Conservation (phyloP, 2,329 filamentous ascomycete genomes). For the Trichoderma semiorbis region DNA sequence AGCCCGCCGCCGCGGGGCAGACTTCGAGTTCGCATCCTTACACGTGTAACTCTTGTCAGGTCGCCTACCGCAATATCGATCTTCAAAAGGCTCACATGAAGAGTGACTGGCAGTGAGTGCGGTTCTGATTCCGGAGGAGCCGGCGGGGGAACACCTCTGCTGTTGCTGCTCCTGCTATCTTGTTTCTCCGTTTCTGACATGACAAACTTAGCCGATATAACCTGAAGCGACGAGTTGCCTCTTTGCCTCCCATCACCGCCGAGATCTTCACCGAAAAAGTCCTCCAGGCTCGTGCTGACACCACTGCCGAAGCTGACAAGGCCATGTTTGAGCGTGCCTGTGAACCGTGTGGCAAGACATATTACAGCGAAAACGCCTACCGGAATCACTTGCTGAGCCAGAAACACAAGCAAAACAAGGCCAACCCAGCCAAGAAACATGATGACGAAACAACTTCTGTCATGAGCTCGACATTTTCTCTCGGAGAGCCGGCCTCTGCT, state of each 20-base stretch:
- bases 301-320: slow-evolving; percentile 79
- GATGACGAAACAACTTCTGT: slow-evolving; percentile 76
- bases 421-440: slow-evolving; percentile 42
- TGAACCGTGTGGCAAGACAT: slow-evolving; percentile 80
- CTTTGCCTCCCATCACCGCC: slow-evolving; percentile 83
- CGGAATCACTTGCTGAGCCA: slow-evolving; percentile 87
- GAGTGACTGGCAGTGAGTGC: slow-evolving; percentile 92
- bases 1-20: slow-evolving; percentile 31
- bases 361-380: slow-evolving; percentile 95
- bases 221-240: slow-evolving; percentile 88
- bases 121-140: not conserved
- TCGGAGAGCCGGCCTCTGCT: slow-evolving; percentile 70
- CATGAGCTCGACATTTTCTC: slow-evolving; percentile 85
- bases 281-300: slow-evolving; percentile 79
- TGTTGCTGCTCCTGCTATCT: not conserved
- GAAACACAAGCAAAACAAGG: slow-evolving; percentile 69
- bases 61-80: slow-evolving; percentile 92
- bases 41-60: slow-evolving; percentile 97
- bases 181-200: not conserved
- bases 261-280: slow-evolving; percentile 96
- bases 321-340: slow-evolving; percentile 85
- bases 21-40: slow-evolving; percentile 70
- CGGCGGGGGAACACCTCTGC: not conserved
- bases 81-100: slow-evolving; percentile 95
- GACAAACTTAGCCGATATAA: slow-evolving; percentile 74